Evolutionary conservation across 805 yeast genomes (phyloP).

Genomic region (Saturnispora diversa): DNA sequence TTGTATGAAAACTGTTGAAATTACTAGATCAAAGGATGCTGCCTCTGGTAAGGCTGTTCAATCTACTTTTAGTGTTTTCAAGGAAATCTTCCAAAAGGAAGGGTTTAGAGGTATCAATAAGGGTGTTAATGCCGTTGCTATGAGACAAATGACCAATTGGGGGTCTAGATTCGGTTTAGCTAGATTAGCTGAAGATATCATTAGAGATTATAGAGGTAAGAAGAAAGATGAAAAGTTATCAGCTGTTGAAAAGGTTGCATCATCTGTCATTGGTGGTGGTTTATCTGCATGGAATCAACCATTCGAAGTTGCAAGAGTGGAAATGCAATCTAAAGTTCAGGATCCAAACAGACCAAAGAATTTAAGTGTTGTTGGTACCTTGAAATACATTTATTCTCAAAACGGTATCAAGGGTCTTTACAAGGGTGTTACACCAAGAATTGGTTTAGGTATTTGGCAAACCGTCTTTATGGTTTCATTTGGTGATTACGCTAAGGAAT

Average conservation of each 20-base stretch:
- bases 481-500: conserved; percentile 85
- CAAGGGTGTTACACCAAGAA: conserved; percentile 95
- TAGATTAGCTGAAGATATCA: conserved; percentile 81
- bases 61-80: conserved; percentile 78
- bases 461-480: conserved; percentile 97
- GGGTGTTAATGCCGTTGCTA: conserved; percentile 98
- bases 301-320: conserved; percentile 94
- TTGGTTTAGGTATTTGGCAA: conserved; percentile 96
- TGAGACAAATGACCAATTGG: conserved; percentile 98
- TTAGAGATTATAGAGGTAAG: conserved; percentile 54
- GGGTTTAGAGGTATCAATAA: conserved; percentile 93
- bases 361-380: conserved; percentile 65
- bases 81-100: conserved; percentile 73
- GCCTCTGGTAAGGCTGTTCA: conserved; percentile 59
- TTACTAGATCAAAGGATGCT: conserved; percentile 78
- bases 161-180: conserved; percentile 94
- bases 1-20: conserved; percentile 98
- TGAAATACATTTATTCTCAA: conserved; percentile 71
- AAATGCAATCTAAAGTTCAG: conserved; percentile 90
- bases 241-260: conserved; percentile 73
- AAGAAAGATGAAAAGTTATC: conserved; percentile 50
- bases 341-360: conserved; percentile 96
- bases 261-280: conserved; percentile 93
- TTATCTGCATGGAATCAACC: conserved; percentile 99
- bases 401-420: conserved; percentile 88